Percentiles rank a stretch among this genome's conserved stretches.
These are phyloP conservation scores for Cercospora sp. DNA, from an alignment of 2,329 filamentous ascomycete genomes.

Conservation along the genomic window DNA sequence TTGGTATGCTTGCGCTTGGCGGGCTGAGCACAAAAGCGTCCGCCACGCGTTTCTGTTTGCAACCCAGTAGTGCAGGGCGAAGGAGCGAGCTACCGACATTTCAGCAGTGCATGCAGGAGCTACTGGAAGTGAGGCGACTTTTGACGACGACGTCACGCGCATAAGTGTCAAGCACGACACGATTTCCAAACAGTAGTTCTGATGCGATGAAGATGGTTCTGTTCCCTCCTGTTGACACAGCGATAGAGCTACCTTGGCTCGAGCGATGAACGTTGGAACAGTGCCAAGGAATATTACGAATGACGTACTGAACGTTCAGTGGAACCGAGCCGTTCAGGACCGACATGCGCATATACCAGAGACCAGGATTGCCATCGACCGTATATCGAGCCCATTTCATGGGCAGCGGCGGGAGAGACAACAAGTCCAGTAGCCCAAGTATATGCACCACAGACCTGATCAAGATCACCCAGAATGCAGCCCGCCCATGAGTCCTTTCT, in stretches of 20 bases:
- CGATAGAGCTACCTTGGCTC: not conserved
- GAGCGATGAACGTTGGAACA: not conserved
- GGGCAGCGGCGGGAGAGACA: not conserved
- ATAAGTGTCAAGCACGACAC: not conserved
- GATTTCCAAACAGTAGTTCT: not conserved
- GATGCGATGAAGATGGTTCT: not conserved
- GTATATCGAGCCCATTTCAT: not conserved
- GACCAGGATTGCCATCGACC: not conserved
- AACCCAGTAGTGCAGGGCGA: not conserved
- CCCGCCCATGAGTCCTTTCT: constrained; percentile 63
- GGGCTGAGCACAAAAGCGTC: not conserved
- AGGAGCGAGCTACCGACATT: not conserved
- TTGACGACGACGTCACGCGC: not conserved
- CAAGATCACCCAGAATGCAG: not conserved
- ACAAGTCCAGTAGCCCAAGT: not conserved
- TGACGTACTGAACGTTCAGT: not conserved
- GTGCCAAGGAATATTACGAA: not conserved
- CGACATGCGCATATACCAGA: not conserved
- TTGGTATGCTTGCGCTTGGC: not conserved
- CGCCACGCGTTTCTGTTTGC: not conserved
- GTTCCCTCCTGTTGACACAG: not conserved
- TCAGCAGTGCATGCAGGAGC: not conserved
- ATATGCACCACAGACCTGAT: not conserved
- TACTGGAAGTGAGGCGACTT: not conserved
- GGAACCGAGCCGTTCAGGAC: not conserved